A percentile compares a stretch with the other conserved stretches of the same genome.
Conservation (phyloP, 345 rosid species). For the Rhodamnia rubescens region DNA sequence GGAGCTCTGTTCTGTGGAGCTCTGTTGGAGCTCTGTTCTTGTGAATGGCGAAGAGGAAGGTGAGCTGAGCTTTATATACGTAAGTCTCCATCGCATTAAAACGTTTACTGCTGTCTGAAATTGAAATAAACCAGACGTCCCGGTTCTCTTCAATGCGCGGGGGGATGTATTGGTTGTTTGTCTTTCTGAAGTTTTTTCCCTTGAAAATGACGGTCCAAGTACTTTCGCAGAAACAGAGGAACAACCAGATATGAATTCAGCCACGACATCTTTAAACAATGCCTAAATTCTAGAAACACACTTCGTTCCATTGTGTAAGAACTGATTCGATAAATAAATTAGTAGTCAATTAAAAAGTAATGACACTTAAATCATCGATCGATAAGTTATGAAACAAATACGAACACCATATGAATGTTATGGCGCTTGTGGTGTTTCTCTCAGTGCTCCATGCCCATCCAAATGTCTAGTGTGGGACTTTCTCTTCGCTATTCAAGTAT, state of each 20-base stretch:
- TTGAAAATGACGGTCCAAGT: background rate
- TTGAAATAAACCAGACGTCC: background rate
- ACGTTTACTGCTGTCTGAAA: accelerated
- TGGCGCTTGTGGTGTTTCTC: background rate
- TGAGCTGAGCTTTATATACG: accelerated
- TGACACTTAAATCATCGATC: background rate
- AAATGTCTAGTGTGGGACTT: no score
- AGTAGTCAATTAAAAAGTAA: no score
- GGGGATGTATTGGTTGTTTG: no score
- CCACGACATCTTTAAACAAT: background rate
- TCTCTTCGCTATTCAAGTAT: no score
- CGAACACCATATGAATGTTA: background rate
- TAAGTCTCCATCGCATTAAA: background rate
- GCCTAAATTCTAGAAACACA: accelerated
- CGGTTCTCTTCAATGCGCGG: background rate
- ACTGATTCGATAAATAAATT: background rate
- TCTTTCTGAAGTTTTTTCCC: background rate
- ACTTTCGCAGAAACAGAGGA: background rate
- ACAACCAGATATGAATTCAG: accelerated
- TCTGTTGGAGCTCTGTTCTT: background rate
- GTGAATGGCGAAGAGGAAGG: background rate
- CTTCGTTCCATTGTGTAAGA: accelerated
- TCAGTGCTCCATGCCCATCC: background rate
- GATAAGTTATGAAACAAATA: background rate
- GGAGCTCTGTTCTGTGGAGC: background rate